A percentile compares a stretch with the other conserved stretches of the same genome.
These are phyloP conservation scores for Aegilops tauschii DNA, from an alignment of 176 grass and related monocot species.

Conservation along the genomic window DNA sequence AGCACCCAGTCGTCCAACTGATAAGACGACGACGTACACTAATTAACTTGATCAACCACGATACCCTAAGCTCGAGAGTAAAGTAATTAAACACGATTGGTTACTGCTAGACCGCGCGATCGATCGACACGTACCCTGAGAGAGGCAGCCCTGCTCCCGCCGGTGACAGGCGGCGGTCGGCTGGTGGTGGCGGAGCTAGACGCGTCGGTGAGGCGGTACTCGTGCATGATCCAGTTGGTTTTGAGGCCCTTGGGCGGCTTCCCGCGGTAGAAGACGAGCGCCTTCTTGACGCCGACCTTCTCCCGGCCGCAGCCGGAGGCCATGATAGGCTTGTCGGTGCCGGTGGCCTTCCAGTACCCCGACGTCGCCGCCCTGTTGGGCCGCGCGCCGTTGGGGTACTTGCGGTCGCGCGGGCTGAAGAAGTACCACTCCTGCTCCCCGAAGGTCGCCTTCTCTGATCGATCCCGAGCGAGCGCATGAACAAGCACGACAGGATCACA, in stretches of 20 bases:
- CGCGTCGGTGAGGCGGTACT: slow-evolving; percentile 68
- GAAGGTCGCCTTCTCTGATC: slow-evolving; percentile 77
- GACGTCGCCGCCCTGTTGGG: slow-evolving; percentile 87
- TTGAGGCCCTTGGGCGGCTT: slow-evolving; percentile 84
- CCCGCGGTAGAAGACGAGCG: slow-evolving; percentile 89
- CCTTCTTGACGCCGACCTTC: slow-evolving; percentile 95
- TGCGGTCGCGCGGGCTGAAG: slow-evolving; percentile 94
- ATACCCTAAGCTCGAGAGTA: neutral
- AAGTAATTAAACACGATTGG: neutral
- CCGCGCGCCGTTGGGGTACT: slow-evolving; percentile 88
- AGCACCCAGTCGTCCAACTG: slow-evolving; percentile 98
- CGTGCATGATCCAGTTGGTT: slow-evolving; percentile 98
- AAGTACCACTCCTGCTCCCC: slow-evolving; percentile 97
- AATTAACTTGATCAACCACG: slow-evolving; percentile 28
- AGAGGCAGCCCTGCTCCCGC: slow-evolving; percentile 41
- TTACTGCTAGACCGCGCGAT: neutral
- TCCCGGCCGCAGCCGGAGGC: slow-evolving; percentile 34
- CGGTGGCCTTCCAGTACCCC: slow-evolving; percentile 97
- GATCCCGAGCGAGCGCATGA: neutral
- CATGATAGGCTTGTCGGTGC: slow-evolving; percentile 86
- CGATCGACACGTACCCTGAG: slow-evolving; percentile 62
- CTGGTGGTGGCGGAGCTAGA: neutral
- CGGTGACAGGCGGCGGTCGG: neutral
- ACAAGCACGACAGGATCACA: neutral
- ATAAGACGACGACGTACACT: slow-evolving; percentile 7